Conservation (phyloP, 208 protist species). For the Trypanosoma theileri region DNA sequence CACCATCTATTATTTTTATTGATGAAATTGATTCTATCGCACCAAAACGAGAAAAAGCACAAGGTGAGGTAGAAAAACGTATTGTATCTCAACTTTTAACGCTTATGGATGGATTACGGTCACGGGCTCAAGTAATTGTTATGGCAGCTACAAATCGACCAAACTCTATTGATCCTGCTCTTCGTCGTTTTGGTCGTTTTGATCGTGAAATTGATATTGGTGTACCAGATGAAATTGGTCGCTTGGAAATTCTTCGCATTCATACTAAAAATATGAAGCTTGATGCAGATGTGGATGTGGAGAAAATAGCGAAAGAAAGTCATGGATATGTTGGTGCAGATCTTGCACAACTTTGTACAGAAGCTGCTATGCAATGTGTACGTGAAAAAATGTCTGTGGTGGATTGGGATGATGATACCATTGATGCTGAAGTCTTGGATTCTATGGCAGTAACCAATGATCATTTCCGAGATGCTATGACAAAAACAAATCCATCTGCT, state of each 20-base stretch:
- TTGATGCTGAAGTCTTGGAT: slow-evolving; percentile 98
- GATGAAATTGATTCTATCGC: slow-evolving; percentile 99
- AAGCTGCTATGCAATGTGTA: slow-evolving; percentile 99
- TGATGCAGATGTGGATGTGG: slow-evolving; percentile 97
- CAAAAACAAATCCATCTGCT: slow-evolving; percentile 97
- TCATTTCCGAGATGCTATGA: slow-evolving; percentile 98
- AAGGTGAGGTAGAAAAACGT: slow-evolving; percentile 99
- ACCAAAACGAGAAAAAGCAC: slow-evolving; percentile 99
- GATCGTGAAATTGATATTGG: slow-evolving; percentile 99
- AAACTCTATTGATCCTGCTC: slow-evolving; percentile 99
- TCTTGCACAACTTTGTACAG: slow-evolving; percentile 98
- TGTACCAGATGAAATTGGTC: slow-evolving; percentile 99
- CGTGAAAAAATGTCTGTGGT: slow-evolving; percentile 99
- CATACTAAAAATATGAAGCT: slow-evolving; percentile 99
- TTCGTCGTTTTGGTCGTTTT: slow-evolving; percentile 99
- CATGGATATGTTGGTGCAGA: slow-evolving; percentile 99
- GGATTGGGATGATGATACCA: slow-evolving; percentile 99
- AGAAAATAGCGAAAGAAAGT: slow-evolving; percentile 96
- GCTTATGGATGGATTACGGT: slow-evolving; percentile 99
- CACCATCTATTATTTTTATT: slow-evolving; percentile 99
- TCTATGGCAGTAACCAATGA: slow-evolving; percentile 98
- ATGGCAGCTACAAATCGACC: slow-evolving; percentile 99
- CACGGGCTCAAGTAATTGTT: slow-evolving; percentile 98
- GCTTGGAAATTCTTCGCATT: slow-evolving; percentile 99
- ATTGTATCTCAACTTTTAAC: slow-evolving; percentile 99